phyloP scores from a whole-genome alignment of 805 yeast genomes.

The Pichia exigua region DNA sequence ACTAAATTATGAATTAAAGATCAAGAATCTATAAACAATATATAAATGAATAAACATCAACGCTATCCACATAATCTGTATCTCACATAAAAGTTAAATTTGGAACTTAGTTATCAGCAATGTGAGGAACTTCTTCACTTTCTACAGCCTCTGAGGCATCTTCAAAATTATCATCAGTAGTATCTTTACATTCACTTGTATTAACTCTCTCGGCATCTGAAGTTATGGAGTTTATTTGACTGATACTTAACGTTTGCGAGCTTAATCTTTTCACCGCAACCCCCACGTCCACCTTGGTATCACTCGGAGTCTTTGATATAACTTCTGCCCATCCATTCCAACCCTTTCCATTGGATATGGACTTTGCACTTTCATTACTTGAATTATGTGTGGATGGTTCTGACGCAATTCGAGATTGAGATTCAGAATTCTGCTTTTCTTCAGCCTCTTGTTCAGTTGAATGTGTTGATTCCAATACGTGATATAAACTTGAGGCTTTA shows the following conservation, averaged over 20 bases:
- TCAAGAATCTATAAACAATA: not conserved
- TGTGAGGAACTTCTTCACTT: not conserved
- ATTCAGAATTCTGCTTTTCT: not conserved
- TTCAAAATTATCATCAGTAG: slow-evolving; percentile 14
- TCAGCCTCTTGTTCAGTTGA: not conserved
- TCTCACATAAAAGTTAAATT: not conserved
- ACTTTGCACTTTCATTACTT: not conserved
- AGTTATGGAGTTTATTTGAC: not conserved
- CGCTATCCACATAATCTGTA: no score
- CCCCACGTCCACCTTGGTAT: not conserved
- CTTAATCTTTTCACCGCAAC: not conserved
- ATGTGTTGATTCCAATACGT: not conserved
- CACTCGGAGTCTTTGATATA: not conserved
- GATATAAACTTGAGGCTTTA: not conserved
- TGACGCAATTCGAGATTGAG: not conserved
- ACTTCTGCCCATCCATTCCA: slow-evolving; percentile 9
- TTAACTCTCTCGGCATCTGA: not conserved
- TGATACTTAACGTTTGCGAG: not conserved
- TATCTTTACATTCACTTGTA: not conserved
- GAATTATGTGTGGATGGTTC: not conserved
- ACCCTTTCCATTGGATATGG: not conserved
- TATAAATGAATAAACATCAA: not conserved
- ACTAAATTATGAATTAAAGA: not conserved
- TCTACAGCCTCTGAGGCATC: slow-evolving; percentile 19
- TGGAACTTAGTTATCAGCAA: not conserved